phyloP scores from a whole-genome alignment of 2,329 filamentous ascomycete genomes.

The Septoria linicola region DNA sequence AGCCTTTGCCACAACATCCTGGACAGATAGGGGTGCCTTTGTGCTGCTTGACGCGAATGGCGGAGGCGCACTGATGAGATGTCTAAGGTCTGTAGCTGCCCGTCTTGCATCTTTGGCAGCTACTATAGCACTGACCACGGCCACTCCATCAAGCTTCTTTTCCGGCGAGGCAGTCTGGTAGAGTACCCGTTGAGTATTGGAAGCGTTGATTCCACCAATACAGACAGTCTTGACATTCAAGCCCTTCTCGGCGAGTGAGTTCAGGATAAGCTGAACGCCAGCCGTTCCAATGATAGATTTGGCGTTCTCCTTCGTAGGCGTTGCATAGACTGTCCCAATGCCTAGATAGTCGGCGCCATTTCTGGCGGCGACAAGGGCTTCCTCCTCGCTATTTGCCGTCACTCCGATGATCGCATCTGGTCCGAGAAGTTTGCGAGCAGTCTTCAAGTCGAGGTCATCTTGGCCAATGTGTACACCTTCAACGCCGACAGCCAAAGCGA shows the following conservation, averaged over 20 bases:
- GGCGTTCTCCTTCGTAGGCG: constrained; percentile 82
- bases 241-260: constrained; percentile 54
- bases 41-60: constrained; percentile 36
- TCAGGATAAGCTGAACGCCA: constrained; percentile 67
- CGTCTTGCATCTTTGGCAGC: constrained; percentile 65
- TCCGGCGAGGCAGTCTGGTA: constrained; percentile 61
- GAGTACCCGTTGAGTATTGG: constrained; percentile 71
- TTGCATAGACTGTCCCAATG: constrained; percentile 85
- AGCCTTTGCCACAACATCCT: constrained; percentile 31
- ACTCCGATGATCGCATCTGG: constrained; percentile 80
- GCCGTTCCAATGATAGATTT: constrained; percentile 75
- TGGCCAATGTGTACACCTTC: constrained; percentile 95
- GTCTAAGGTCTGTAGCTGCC: constrained; percentile 60
- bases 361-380: constrained; percentile 69
- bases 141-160: constrained; percentile 74
- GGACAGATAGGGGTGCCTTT: constrained; percentile 33
- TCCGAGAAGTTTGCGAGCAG: constrained; percentile 72
- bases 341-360: constrained; percentile 88
- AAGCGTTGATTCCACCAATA: constrained; percentile 82
- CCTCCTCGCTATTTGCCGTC: constrained; percentile 71
- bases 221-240: constrained; percentile 65
- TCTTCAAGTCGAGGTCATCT: constrained; percentile 74
- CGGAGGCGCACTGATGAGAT: constrained; percentile 52
- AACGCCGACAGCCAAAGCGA: constrained; percentile 78
- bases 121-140: constrained; percentile 86